A percentile compares a stretch with the other conserved stretches of the same genome.
Conservation (phyloP, 208 protist genomes). For the Naegleria lovaniensis region DNA sequence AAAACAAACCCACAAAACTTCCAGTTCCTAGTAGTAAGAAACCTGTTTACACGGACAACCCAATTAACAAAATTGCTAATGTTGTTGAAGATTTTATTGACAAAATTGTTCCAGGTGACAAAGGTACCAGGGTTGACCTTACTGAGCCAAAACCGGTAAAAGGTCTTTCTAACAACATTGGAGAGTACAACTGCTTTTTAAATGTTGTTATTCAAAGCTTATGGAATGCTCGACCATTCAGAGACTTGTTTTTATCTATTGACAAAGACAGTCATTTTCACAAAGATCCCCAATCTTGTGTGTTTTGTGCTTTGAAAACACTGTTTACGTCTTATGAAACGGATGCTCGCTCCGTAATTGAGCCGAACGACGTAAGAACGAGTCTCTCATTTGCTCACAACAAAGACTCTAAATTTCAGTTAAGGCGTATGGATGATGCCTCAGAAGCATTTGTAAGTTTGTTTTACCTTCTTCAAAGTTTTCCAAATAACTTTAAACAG, state of each 20-base stretch:
- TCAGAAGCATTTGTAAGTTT: slow-evolving; percentile 1
- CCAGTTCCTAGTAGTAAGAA: too few species aligned
- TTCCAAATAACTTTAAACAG: neutral
- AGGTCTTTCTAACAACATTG: neutral
- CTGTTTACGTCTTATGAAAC: neutral
- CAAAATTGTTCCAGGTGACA: neutral
- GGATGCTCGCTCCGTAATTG: neutral
- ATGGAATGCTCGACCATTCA: neutral
- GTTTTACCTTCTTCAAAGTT: neutral
- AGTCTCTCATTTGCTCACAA: neutral
- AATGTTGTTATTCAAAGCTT: slow-evolving; percentile 1
- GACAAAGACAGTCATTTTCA: neutral
- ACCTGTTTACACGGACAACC: neutral
- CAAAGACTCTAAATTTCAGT: neutral
- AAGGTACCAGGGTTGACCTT: neutral
- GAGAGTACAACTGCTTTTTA: neutral
- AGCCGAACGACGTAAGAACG: neutral
- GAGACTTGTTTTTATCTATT: neutral
- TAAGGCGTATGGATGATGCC: neutral
- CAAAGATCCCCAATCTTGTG: neutral
- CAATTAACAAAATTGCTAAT: neutral
- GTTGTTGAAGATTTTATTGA: neutral
- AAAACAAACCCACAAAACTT: too few species aligned
- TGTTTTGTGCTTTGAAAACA: neutral
- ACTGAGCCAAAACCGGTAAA: neutral